Evolutionary conservation across 2,329 filamentous ascomycete species (phyloP), one percentile per base, ranked within the genome.

Genomic region (Fusarium dlaminii): DNA sequence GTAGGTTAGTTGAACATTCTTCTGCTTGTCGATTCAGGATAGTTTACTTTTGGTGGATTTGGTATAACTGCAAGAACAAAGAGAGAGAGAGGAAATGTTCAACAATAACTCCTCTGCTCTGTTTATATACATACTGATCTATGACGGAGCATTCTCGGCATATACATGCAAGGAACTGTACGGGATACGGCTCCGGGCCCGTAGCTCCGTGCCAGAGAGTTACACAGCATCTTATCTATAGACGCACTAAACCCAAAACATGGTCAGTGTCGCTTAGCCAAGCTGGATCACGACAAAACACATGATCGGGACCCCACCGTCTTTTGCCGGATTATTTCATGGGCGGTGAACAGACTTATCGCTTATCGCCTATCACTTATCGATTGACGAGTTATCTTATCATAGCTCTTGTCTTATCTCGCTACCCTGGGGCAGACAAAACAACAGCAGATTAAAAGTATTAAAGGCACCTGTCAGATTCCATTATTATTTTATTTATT

Each of bases 141-240:
- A 17, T 24, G 8, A 37, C 58, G 62, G 62, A 43, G 43, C 43
- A 63, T 63, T 64, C 42, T 43, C 62, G 58, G 58, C 34, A 52
- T 64, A 64, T 9, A 32, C 3, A 6, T 18, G 6, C 1, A 24
- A 29, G 11, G 14, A 10, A 36, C 13, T 14, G 20, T 29, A 65
- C 63, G 61, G 63, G 48, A 22, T 30, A 58, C 63, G 63, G 63
- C 48, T 57, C 63, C 63, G 63, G 30, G 61, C 30, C 63, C 63
- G 63, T 57, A 14, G 46, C 48, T 48, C 63, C 63, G 63, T 48
- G 61, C 20, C 22, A 42, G 20, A 9, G 24, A 54, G 51, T 37
- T 54, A 0, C 24, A 10, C 6, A 37, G 18, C 8, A 9, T 12
- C 24, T 54, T 58, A 58, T 37, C 52, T 9, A 40, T 27, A 37